Conservation (phyloP, 192 early-diverging fungal genomes). For the Funneliformis mosseae region DNA sequence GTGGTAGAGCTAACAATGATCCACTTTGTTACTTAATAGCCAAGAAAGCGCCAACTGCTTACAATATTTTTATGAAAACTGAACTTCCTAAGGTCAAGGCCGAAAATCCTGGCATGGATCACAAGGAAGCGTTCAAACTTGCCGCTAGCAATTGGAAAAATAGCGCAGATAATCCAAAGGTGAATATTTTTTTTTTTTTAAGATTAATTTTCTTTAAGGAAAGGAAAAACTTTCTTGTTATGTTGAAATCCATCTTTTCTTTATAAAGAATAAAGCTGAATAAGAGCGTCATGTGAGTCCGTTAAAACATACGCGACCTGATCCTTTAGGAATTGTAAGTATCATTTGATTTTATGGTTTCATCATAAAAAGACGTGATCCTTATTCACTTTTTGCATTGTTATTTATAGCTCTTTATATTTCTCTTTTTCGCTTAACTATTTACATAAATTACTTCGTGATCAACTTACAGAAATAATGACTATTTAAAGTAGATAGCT, state of each 20-base stretch:
- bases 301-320: too few relatives aligned
- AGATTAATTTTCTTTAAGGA: too few relatives aligned
- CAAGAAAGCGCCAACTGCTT: constrained; percentile 37
- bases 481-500: too few relatives aligned
- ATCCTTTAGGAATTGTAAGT: too few relatives aligned
- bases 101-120: constrained; percentile 55
- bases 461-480: too few relatives aligned
- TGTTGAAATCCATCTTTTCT: too few relatives aligned
- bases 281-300: not conserved
- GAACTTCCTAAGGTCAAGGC: constrained; percentile 69
- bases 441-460: too few relatives aligned
- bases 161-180: not conserved
- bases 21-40: not conserved
- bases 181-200: not conserved
- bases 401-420: not conserved
- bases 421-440: too few relatives aligned
- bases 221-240: too few relatives aligned
- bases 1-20: not conserved
- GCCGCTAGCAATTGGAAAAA: constrained; percentile 60
- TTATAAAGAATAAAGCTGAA: not conserved
- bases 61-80: constrained; percentile 71
- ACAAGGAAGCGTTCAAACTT: constrained; percentile 71
- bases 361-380: not conserved
- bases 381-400: not conserved
- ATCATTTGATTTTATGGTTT: not conserved